Percentiles rank a stretch among this genome's conserved stretches.
These are phyloP conservation scores for Cladophialophora bantiana DNA, from an alignment of 2,329 filamentous ascomycete species.

Conservation along the genomic window DNA sequence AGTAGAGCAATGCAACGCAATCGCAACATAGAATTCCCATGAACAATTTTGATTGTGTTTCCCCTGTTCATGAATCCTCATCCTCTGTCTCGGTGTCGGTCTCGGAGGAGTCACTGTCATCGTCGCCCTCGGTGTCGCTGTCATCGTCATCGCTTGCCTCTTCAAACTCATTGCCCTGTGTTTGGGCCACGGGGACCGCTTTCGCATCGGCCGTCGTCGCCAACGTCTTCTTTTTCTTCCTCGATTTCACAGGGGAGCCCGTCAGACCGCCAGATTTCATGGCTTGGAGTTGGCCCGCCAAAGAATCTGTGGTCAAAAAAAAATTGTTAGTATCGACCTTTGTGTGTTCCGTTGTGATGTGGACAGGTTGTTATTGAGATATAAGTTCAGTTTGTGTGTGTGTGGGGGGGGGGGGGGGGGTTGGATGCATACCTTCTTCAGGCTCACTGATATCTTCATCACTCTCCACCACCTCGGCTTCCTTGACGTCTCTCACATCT, in stretches of 20 bases:
- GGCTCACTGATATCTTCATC: constrained; percentile 97
- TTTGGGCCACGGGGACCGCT: constrained; percentile 63
- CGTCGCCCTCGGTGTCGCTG: constrained; percentile 70
- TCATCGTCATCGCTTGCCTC: constrained; percentile 60
- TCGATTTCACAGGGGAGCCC: constrained; percentile 61
- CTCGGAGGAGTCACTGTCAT: constrained; percentile 62
- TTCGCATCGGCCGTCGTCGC: constrained; percentile 62
- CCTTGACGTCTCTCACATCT: constrained; percentile 85
- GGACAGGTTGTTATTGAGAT: constrained; percentile 14
- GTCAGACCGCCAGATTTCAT: constrained; percentile 71
- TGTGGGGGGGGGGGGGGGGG: too few species aligned
- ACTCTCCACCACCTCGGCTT: constrained; percentile 74
- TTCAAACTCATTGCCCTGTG: constrained; percentile 43
- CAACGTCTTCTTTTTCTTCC: constrained; percentile 60
- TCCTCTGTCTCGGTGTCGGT: constrained; percentile 78
- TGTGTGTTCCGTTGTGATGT: not conserved
- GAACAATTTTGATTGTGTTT: not conserved
- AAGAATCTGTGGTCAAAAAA: constrained; percentile 67
- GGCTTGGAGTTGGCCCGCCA: constrained; percentile 89
- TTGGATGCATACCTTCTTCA: constrained; percentile 79
- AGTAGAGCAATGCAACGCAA: not conserved
- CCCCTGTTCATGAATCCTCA: constrained; percentile 50
- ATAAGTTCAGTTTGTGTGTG: too few species aligned
- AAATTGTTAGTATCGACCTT: constrained; percentile 40
- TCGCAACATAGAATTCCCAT: not conserved